Base-by-base conservation (phyloP, 257 asterid genomes). In the Parsonsia alboflavescens region DNA sequence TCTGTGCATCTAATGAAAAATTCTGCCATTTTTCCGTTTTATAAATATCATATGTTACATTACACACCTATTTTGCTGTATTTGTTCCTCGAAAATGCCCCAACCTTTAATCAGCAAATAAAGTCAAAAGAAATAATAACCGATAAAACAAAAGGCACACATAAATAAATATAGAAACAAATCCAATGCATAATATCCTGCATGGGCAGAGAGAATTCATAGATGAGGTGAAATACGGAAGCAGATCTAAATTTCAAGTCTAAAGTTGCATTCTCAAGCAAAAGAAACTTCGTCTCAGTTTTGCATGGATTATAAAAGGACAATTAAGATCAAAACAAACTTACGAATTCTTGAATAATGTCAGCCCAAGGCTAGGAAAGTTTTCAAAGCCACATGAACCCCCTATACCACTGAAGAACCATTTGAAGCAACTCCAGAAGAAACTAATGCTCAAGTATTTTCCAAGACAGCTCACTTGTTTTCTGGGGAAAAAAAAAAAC, bases 361-460 rank as follows among this genome's bases (percentile, higher is more conserved):
- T 73, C 86, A 94, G 83, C 41, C 97, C 98, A 73, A 92, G 86
- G 83, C 82, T 89, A 59, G 97, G 98, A 72, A 91, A 94, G 73
- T 94, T 89, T 84, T 92, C 98, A 84, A 94, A 94, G 61, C 97
- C 97, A 72, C 98, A 94, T 61, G 97, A 82, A 86, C 89, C 98
- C 44, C 98, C 97, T 75, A 92, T 71, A 41, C 98, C 98, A 68
- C 97, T 91, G 80, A 93, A 93, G 88, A 93, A 93, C 98, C 98
- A 93, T 86, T 93, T 93, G 80, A 93, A 93, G 87, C 83, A 89
- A 85, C 98, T 93, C 96, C 96, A 93, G 84, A 68, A 73, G 86
- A 94, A 93, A 84, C 97, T 90, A 75, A 93, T 88, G 86, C 98
- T 92, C 81, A 93, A 81, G 78, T 91, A 93, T 80, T 93, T 93